Evolutionary conservation across 2,329 filamentous ascomycete genomes (phyloP).

Genomic region (Paraphoma chrysanthemicola): DNA sequence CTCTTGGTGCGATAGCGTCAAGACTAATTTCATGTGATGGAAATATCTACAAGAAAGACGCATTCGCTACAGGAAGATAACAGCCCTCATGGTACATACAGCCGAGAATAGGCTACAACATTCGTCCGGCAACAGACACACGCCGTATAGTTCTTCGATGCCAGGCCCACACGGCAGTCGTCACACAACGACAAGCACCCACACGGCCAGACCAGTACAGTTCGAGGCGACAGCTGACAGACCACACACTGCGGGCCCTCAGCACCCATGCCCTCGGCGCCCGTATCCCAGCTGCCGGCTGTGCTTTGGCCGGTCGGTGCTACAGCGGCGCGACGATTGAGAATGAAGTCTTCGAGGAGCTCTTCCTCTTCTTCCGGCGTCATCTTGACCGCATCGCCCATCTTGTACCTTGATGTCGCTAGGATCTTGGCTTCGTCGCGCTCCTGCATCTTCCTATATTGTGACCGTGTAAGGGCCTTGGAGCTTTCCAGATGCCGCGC

Average conservation of each 20-base stretch:
- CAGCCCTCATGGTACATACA: conserved; percentile 78
- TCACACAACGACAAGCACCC: conserved; percentile 94
- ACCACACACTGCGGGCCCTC: conserved; percentile 88
- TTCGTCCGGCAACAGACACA: conserved; percentile 93
- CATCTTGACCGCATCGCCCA: conserved; percentile 29
- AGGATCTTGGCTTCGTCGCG: conserved; percentile 74
- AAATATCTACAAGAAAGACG: neutral
- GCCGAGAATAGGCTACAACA: conserved; percentile 85
- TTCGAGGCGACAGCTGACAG: conserved; percentile 84
- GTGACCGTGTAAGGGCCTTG: conserved; percentile 80
- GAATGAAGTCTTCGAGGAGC: conserved; percentile 65
- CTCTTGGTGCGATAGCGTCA: neutral
- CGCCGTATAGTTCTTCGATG: conserved; percentile 96
- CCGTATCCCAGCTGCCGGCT: conserved; percentile 66
- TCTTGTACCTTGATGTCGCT: conserved; percentile 47
- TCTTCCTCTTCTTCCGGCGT: conserved; percentile 62
- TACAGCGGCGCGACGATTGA: conserved; percentile 59
- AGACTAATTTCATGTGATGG: neutral
- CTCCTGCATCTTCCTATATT: conserved; percentile 72
- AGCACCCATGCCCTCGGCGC: conserved; percentile 76
- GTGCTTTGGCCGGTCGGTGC: conserved; percentile 35
- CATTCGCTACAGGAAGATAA: neutral
- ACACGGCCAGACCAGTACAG: conserved; percentile 95
- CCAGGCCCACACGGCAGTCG: conserved; percentile 89
- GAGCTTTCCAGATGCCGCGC: conserved; percentile 78